Conservation (phyloP, 169 alveolate genomes). For the Cystoisospora suis region DNA sequence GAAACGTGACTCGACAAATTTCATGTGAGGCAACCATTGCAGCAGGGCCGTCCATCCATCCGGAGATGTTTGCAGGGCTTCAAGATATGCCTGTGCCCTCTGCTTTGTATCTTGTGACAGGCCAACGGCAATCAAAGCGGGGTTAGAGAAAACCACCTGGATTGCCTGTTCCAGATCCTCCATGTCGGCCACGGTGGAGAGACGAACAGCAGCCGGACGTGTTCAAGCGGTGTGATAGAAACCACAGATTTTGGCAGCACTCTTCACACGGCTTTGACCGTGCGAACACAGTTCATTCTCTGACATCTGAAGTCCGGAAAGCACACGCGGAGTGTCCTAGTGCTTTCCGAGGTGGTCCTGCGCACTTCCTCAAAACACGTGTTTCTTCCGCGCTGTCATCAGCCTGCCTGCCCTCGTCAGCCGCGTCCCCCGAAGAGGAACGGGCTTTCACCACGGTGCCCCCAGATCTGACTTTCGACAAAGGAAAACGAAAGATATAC, state of each 20-base stretch:
- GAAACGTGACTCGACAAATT: slow-evolving; percentile 7
- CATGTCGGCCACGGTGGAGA: neutral
- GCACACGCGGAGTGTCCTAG: neutral
- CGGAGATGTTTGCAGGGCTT: neutral
- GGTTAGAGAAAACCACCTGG: neutral
- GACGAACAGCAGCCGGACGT: neutral
- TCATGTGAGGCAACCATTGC: neutral
- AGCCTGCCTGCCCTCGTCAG: too few relatives aligned
- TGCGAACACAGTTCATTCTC: too few relatives aligned
- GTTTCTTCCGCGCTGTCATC: too few relatives aligned
- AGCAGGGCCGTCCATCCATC: slow-evolving; percentile 1
- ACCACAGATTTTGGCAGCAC: too few relatives aligned
- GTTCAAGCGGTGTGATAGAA: neutral
- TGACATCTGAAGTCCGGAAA: neutral
- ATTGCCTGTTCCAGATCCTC: slow-evolving; percentile 10
- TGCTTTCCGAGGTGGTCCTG: neutral
- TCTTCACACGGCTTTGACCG: too few relatives aligned
- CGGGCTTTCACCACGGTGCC: too few relatives aligned
- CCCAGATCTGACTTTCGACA: too few relatives aligned
- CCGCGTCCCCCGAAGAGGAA: too few relatives aligned
- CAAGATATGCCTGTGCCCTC: neutral
- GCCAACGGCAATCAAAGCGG: neutral
- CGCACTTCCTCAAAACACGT: too few relatives aligned
- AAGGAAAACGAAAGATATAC: too few relatives aligned
- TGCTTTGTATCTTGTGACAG: neutral